Evolutionary conservation across 805 yeast genomes (phyloP), one percentile per base, ranked within the genome.

Genomic region (Saccharomycopsis olivae): DNA sequence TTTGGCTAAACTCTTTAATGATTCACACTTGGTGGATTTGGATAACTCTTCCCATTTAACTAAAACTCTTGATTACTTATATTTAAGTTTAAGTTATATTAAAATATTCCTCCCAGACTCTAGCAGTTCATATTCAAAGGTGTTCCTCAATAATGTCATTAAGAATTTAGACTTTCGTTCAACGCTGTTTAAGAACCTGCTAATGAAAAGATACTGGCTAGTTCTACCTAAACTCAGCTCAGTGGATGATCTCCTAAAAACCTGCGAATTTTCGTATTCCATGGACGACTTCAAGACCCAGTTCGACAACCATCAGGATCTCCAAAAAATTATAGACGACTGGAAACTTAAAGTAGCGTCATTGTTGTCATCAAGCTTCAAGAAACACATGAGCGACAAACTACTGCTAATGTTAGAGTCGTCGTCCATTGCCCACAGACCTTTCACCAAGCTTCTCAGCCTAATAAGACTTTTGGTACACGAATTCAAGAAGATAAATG

Each of bases 41-140:
- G 19, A 24, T 11, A 29, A 34, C 20, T 18, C 30, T 3, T 6
- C 17, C 17, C 33, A 33, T 29, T 30, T 38, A 11, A 16, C 28
- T n/a, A 38, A 24, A 11, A 29, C 32, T 19, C 33, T 37, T 20
- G 19, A 20, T 10, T 33, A 37, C 25, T 9, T 38, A 3, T 38
- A 28, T 14, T 33, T 17, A 14, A 25, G 42, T 3, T 18, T 41
- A 8, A 38, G 16, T 21, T 31, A 33, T 23, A 14, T 31, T 17
- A 29, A 29, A 27, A 19, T 38, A 4, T 41, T 41, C 31, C 33
- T 29, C 19, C n/a, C 36, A n/a, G n/a, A n/a, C n/a, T n/a, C n/a
- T n/a, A n/a, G n/a, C n/a, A n/a, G n/a, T n/a, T n/a, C n/a, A n/a
- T n/a, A n/a, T n/a, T n/a, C n/a, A n/a, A n/a, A n/a, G n/a, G n/a